phyloP scores from a whole-genome alignment of 768 basidiomycete species.

The Kwoniella sp. region DNA sequence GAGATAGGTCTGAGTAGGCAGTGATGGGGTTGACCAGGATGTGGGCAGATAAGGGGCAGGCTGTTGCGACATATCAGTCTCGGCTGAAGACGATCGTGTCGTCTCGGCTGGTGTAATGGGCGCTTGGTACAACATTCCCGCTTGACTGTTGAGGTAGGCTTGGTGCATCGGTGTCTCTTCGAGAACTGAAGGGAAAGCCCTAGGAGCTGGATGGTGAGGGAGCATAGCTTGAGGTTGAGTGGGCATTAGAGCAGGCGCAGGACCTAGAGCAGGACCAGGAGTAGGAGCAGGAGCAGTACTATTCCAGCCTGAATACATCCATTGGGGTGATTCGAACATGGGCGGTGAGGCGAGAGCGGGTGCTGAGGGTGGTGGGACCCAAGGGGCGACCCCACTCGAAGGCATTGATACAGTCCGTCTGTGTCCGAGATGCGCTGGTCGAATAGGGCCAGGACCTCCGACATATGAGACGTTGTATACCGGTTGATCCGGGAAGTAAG shows the following conservation, averaged over 20 bases:
- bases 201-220: constrained; percentile 1
- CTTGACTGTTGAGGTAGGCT: constrained; percentile 28
- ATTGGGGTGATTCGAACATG: constrained; percentile 43
- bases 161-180: constrained; percentile 36
- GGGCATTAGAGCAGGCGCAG: constrained; percentile 5
- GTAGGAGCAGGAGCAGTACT: not conserved
- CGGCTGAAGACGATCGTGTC: constrained; percentile 20
- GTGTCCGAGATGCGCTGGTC: constrained; percentile 29
- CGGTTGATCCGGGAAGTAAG: constrained; percentile 32
- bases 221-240: constrained; percentile 6
- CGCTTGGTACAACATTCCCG: constrained; percentile 5
- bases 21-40: constrained; percentile 10
- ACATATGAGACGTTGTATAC: constrained; percentile 36
- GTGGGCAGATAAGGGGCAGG: constrained; percentile 7
- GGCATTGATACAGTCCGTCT: constrained; percentile 42
- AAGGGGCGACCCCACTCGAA: constrained; percentile 24
- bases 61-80: constrained; percentile 4
- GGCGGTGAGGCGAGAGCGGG: constrained; percentile 41
- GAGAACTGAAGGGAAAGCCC: constrained; percentile 46
- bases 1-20: constrained; percentile 28
- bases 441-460: constrained; percentile 16
- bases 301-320: constrained; percentile 44
- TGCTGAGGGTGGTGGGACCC: constrained; percentile 36
- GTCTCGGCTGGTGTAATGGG: constrained; percentile 5
- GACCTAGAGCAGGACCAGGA: not conserved